Evolutionary conservation across 169 alveolate species (phyloP).

Genomic region (Cryptosporidium felis): DNA sequence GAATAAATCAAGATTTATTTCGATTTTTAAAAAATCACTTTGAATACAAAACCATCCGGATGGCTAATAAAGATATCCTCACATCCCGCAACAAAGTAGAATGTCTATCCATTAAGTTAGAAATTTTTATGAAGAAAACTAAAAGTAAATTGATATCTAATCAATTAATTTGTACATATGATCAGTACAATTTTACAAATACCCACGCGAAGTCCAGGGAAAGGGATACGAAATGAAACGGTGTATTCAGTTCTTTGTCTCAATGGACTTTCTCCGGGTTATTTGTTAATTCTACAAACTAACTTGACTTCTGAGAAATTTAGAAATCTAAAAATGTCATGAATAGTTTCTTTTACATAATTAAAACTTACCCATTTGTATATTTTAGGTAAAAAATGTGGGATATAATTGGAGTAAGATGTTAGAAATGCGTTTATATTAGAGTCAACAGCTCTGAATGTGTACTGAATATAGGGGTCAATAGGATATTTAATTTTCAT

Average conservation of each 20-base stretch:
- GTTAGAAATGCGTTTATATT: background rate
- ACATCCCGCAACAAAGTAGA: conserved; percentile 22
- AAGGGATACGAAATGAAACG: too few relatives aligned
- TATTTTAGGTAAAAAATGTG: conserved; percentile 15
- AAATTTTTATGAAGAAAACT: background rate
- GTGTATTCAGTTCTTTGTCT: too few relatives aligned
- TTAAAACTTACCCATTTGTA: conserved; percentile 54
- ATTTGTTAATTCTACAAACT: background rate
- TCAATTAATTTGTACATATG: too few relatives aligned
- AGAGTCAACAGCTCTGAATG: conserved; percentile 22
- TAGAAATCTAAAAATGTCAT: background rate
- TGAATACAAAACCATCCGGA: too few relatives aligned
- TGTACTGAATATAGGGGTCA: conserved; percentile 50
- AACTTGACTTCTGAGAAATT: background rate
- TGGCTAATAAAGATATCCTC: background rate
- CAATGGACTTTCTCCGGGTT: background rate
- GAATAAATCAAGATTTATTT: too few relatives aligned
- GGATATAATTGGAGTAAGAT: conserved; percentile 22
- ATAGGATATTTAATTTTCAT: conserved; percentile 36
- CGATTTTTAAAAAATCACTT: too few relatives aligned
- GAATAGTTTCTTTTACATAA: background rate
- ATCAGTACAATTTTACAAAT: too few relatives aligned
- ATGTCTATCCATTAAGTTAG: background rate
- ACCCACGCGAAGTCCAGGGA: too few relatives aligned
- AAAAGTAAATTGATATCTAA: background rate